Conservation (phyloP, 225 moss, liverwort and hornwort genomes). For the Pseudisothecium myosuroides region DNA sequence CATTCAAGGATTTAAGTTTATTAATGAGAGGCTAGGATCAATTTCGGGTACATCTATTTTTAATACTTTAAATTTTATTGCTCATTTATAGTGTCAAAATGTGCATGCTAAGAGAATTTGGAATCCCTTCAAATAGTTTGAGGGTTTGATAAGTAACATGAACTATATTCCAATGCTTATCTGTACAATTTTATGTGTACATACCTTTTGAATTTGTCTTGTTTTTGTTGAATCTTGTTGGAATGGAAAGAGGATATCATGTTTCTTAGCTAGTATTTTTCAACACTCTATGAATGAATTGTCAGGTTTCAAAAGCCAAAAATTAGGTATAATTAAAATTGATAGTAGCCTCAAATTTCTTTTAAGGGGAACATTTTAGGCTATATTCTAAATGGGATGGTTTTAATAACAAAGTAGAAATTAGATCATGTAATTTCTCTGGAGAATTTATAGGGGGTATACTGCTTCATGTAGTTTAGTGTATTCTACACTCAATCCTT, state of each 20-base stretch:
- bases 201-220: not conserved
- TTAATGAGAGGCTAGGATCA: not conserved
- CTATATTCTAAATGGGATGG: not conserved
- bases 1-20: not conserved
- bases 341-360: not conserved
- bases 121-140: no score
- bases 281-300: not conserved
- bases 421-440: no score
- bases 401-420: not conserved
- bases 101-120: not conserved
- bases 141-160: no score
- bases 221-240: not conserved
- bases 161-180: not conserved
- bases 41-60: not conserved
- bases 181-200: fast-evolving
- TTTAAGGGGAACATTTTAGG: not conserved
- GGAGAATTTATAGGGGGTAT: not conserved
- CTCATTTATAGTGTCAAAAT: not conserved
- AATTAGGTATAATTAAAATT: not conserved
- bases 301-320: not conserved
- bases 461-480: not conserved
- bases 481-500: not conserved
- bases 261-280: not conserved
- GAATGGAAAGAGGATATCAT: not conserved
- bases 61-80: not conserved